These are phyloP conservation scores for Halteria grandinella DNA, from an alignment of 73 alveolate species.

Conservation along the genomic window DNA sequence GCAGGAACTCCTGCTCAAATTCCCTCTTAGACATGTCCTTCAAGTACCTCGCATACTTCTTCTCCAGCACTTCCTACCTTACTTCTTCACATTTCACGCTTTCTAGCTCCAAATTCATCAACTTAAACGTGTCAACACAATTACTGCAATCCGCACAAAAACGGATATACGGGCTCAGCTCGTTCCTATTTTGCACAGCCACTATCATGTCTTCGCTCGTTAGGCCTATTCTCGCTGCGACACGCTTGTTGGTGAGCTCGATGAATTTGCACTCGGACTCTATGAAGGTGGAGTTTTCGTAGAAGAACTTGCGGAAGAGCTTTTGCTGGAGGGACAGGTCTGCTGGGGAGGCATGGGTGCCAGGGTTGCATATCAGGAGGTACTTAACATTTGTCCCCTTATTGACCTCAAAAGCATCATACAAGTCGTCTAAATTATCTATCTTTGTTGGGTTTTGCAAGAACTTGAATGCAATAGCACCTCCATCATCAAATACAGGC, in stretches of 20 bases:
- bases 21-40: constrained; percentile 20
- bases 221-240: constrained; percentile 25
- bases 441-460: constrained; percentile 1
- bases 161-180: not conserved
- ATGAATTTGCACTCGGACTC: constrained; percentile 25
- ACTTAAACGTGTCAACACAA: constrained; percentile 1
- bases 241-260: constrained; percentile 5
- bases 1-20: constrained; percentile 1
- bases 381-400: constrained; percentile 25
- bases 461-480: constrained; percentile 21
- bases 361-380: constrained; percentile 14
- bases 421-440: constrained; percentile 25
- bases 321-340: constrained; percentile 12
- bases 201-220: not conserved
- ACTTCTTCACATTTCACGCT: not conserved
- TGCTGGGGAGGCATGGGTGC: not conserved
- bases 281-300: constrained; percentile 29
- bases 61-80: not conserved
- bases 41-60: not conserved
- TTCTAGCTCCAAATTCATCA: constrained; percentile 4
- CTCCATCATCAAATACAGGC: constrained; percentile 2
- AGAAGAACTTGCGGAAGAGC: constrained; percentile 33
- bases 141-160: not conserved
- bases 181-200: not conserved
- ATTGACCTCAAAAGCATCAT: constrained; percentile 20